A percentile compares a stretch with the other conserved stretches of the same genome.
Conservation (phyloP, 2,329 filamentous ascomycete species). For the Metarhizium album region DNA sequence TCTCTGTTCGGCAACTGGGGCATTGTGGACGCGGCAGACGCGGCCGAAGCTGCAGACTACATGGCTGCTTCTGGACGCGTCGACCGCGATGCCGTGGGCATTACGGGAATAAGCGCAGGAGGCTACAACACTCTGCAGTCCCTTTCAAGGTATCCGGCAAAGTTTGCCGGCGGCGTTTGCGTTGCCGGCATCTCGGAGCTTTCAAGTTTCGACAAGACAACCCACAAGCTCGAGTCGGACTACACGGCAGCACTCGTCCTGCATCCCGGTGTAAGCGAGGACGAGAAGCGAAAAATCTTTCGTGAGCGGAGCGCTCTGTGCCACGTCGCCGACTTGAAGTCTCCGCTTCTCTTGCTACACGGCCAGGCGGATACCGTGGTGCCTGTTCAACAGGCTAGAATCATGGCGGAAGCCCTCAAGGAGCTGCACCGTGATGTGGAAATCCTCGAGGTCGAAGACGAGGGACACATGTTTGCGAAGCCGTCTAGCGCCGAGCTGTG, state of each 20-base stretch:
- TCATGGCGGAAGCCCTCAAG: slow-evolving; percentile 37
- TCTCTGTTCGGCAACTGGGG: slow-evolving; percentile 40
- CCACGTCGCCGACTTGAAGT: slow-evolving; percentile 34
- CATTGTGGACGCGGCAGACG: slow-evolving; percentile 38
- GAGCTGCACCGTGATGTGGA: slow-evolving; percentile 31
- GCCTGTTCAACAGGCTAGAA: slow-evolving; percentile 42
- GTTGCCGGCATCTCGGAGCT: slow-evolving; percentile 41
- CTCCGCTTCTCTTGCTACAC: slow-evolving; percentile 45
- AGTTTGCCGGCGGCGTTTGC: slow-evolving; percentile 38
- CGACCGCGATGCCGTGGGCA: slow-evolving; percentile 29
- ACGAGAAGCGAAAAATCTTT: slow-evolving; percentile 31
- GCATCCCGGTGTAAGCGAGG: slow-evolving; percentile 19
- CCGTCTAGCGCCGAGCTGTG: slow-evolving; percentile 27
- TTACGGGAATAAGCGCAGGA: slow-evolving; percentile 40
- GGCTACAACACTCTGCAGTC: slow-evolving; percentile 43
- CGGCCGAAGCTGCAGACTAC: slow-evolving; percentile 32
- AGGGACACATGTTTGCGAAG: slow-evolving; percentile 39
- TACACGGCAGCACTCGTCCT: slow-evolving; percentile 37
- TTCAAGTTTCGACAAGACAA: slow-evolving; percentile 31
- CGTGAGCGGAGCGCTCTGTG: slow-evolving; percentile 37
- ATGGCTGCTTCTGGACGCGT: slow-evolving; percentile 28
- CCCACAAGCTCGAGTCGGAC: slow-evolving; percentile 46
- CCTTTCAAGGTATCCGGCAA: slow-evolving; percentile 32
- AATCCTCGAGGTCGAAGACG: slow-evolving; percentile 35
- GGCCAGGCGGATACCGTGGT: slow-evolving; percentile 46